Evolutionary conservation across 2,329 filamentous ascomycete genomes (phyloP).

Genomic region (Cladophialophora psammophila): DNA sequence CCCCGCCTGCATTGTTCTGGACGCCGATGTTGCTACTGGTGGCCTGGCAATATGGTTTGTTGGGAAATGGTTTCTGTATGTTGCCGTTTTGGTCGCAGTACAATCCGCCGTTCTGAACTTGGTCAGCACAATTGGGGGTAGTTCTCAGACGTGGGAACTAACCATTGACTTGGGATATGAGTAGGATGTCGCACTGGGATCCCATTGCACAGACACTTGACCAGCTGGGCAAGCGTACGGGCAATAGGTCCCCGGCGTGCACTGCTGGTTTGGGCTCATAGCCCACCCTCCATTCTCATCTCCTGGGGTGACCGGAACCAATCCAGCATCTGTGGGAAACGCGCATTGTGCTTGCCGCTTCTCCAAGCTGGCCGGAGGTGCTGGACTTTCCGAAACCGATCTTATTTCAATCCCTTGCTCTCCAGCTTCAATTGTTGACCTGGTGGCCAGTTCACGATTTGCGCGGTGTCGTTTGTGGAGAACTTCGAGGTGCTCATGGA

Average conservation of each 20-base stretch:
- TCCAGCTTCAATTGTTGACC: slow-evolving; percentile 39
- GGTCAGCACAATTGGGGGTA: slow-evolving; percentile 26
- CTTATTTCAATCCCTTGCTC: slow-evolving; percentile 41
- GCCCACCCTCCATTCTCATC: slow-evolving; percentile 76
- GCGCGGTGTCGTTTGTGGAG: slow-evolving; percentile 46
- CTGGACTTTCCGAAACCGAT: slow-evolving; percentile 24
- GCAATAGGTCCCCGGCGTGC: slow-evolving; percentile 72
- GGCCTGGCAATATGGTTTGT: slow-evolving; percentile 72
- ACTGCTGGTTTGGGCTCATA: slow-evolving; percentile 76
- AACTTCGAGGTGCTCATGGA: slow-evolving; percentile 46
- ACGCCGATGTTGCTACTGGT: slow-evolving; percentile 71
- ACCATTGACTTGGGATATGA: slow-evolving; percentile 76
- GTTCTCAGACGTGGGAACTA: slow-evolving; percentile 44
- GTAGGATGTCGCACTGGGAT: slow-evolving; percentile 71
- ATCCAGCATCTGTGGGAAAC: slow-evolving; percentile 71
- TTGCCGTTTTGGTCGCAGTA: slow-evolving; percentile 73
- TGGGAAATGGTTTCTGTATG: slow-evolving; percentile 72
- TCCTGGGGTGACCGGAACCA: slow-evolving; percentile 72
- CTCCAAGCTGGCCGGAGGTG: slow-evolving; percentile 46
- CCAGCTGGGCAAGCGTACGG: slow-evolving; percentile 79
- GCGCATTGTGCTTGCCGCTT: slow-evolving; percentile 66
- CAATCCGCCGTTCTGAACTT: slow-evolving; percentile 71
- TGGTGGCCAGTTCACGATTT: slow-evolving; percentile 40
- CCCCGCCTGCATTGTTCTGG: slow-evolving; percentile 68
- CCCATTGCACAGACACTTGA: slow-evolving; percentile 81